Conservation (phyloP, 2,329 filamentous ascomycete species). For the Pseudogymnoascus verrucosus region DNA sequence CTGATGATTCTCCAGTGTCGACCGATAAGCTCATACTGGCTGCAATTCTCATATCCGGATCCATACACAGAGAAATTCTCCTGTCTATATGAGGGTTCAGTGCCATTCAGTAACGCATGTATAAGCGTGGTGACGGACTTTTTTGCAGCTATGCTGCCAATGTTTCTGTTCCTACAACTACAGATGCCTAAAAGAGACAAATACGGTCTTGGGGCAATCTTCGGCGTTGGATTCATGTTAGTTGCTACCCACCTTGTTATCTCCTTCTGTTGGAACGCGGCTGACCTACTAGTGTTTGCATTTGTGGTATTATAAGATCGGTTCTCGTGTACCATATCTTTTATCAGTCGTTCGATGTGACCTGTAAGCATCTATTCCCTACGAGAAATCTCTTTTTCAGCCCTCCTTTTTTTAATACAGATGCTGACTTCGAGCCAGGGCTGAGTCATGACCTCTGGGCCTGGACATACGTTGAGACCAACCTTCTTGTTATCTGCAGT, state of each 20-base stretch:
- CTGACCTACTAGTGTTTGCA: background rate
- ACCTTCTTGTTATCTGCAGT: constrained; percentile 3
- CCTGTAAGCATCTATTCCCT: background rate
- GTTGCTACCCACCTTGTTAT: background rate
- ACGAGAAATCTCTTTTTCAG: background rate
- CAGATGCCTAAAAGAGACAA: constrained; percentile 6
- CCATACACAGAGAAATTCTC: background rate
- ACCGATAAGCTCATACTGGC: background rate
- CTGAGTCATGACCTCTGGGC: background rate
- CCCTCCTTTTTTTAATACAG: background rate
- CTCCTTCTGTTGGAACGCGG: background rate
- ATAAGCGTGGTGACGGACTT: constrained; percentile 1
- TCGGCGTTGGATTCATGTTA: constrained; percentile 3
- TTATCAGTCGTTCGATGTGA: background rate
- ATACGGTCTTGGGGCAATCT: constrained; percentile 4
- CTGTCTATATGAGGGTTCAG: background rate
- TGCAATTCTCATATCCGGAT: constrained; percentile 1
- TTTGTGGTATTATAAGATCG: background rate
- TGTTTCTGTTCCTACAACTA: background rate
- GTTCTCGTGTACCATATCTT: background rate
- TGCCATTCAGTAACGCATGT: background rate
- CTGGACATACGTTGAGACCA: constrained; percentile 3
- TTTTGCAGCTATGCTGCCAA: background rate
- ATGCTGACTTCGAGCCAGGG: background rate
- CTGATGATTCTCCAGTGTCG: background rate